phyloP scores from a whole-genome alignment of 2,329 filamentous ascomycete species.

The Alternaria sp. region DNA sequence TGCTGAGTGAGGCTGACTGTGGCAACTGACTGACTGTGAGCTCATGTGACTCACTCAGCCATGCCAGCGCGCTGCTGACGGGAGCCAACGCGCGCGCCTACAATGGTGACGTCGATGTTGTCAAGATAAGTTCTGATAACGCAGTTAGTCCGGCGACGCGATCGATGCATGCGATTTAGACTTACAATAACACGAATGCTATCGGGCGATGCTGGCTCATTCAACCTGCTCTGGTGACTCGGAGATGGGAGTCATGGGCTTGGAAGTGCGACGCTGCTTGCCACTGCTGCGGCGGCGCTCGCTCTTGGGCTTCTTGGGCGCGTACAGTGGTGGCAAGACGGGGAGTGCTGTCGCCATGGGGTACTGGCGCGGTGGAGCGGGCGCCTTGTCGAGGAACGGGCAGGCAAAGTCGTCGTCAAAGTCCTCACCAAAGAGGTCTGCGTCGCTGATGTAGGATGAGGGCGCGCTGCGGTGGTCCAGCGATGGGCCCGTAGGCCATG shows the following conservation, averaged over 20 bases:
- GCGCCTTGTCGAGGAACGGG: conserved; percentile 48
- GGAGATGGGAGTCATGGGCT: conserved; percentile 52
- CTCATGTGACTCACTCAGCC: conserved; percentile 18
- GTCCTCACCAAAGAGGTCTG: conserved; percentile 50
- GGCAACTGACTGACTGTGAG: background rate
- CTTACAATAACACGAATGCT: conserved; percentile 10
- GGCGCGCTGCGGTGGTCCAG: conserved; percentile 47
- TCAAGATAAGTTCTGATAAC: conserved; percentile 12
- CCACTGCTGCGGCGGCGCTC: conserved; percentile 50
- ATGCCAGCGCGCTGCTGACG: conserved; percentile 5
- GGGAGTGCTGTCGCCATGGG: conserved; percentile 46
- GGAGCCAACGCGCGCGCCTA: conserved; percentile 15
- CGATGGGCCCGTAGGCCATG: conserved; percentile 48
- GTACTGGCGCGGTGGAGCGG: conserved; percentile 48
- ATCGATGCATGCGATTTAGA: background rate
- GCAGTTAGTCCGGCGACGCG: conserved; percentile 5
- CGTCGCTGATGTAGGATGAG: conserved; percentile 52
- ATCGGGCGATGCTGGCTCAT: conserved; percentile 30
- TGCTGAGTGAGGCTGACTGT: conserved; percentile 1
- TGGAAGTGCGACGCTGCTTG: conserved; percentile 49
- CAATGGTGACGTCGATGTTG: conserved; percentile 15
- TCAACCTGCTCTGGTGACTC: conserved; percentile 49
- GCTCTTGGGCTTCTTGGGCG: conserved; percentile 50
- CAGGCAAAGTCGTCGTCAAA: conserved; percentile 40
- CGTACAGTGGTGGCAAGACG: conserved; percentile 49